Percentiles rank a stretch among this genome's conserved stretches.
phyloP scores from a whole-genome alignment of 2,329 filamentous ascomycete genomes.

The Ampelomyces quisqualis region DNA sequence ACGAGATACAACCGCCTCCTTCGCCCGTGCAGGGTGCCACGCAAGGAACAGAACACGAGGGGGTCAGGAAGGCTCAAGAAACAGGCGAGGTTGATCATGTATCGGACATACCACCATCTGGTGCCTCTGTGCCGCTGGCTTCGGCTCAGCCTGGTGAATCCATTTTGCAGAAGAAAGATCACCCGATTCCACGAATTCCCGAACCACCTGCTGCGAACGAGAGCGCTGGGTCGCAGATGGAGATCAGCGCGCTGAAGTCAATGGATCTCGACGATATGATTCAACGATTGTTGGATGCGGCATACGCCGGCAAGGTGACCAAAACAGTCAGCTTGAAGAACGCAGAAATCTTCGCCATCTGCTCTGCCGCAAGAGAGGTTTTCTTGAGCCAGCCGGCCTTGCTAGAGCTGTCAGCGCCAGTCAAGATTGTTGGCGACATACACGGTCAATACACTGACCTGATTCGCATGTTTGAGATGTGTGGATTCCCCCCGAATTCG shows the following conservation, averaged over 20 bases:
- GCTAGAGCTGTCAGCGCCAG: conserved; percentile 86
- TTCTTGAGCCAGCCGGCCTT: conserved; percentile 90
- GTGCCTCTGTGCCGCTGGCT: conserved; percentile 55
- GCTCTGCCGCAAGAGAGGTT: conserved; percentile 81
- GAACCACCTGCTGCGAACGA: conserved; percentile 53
- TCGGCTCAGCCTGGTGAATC: conserved; percentile 78
- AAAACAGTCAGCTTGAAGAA: conserved; percentile 98
- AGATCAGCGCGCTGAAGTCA: conserved; percentile 86
- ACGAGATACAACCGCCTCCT: conserved; percentile 61
- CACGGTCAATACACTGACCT: conserved; percentile 96
- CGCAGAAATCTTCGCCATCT: conserved; percentile 93
- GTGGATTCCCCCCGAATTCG: conserved; percentile 85
- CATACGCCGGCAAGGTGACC: conserved; percentile 93
- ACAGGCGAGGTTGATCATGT: conserved; percentile 92
- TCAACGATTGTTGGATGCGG: conserved; percentile 87
- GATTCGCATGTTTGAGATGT: conserved; percentile 98
- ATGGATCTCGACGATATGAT: conserved; percentile 98
- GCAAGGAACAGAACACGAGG: conserved; percentile 70
- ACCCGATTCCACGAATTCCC: conserved; percentile 63
- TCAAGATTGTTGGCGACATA: conserved; percentile 97
- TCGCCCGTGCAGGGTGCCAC: conserved; percentile 81
- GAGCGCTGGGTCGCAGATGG: conserved; percentile 61
- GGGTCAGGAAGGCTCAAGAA: conserved; percentile 77
- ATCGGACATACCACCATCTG: conserved; percentile 82
- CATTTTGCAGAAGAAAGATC: conserved; percentile 81